These are phyloP conservation scores for Theileria parva DNA, from an alignment of 169 alveolate species.

Conservation along the genomic window DNA sequence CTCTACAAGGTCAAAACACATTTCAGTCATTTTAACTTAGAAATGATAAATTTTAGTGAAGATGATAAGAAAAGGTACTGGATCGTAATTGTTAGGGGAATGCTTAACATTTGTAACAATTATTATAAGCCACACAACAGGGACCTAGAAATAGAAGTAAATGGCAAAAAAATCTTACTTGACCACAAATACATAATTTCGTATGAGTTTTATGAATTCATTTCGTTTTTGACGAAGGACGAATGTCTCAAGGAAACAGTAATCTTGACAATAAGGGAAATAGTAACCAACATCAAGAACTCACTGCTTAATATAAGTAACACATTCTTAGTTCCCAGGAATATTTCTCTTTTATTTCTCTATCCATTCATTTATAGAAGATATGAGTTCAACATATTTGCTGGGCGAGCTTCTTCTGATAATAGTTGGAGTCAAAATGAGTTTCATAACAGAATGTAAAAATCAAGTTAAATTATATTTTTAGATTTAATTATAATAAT, in stretches of 20 bases:
- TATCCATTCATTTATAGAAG: slow-evolving; percentile 7
- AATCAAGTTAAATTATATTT: background rate
- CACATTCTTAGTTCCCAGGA: background rate
- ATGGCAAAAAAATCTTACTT: background rate
- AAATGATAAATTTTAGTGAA: slow-evolving; percentile 1
- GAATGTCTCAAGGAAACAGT: slow-evolving; percentile 8
- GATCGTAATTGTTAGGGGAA: slow-evolving; percentile 34
- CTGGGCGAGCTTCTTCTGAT: slow-evolving; percentile 16
- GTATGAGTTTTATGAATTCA: slow-evolving; percentile 21
- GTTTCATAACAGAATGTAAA: slow-evolving; percentile 19
- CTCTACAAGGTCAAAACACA: slow-evolving; percentile 14
- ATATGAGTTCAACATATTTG: slow-evolving; percentile 4
- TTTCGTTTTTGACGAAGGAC: background rate
- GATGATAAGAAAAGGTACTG: slow-evolving; percentile 11
- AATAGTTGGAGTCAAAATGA: slow-evolving; percentile 10
- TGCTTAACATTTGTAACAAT: slow-evolving; percentile 23
- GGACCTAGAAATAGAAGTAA: slow-evolving; percentile 1
- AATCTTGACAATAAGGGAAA: slow-evolving; percentile 3
- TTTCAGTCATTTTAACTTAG: background rate
- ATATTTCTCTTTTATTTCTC: background rate
- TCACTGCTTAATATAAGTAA: slow-evolving; percentile 19
- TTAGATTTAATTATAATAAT: slow-evolving; percentile 1
- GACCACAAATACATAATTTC: background rate
- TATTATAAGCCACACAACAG: background rate
- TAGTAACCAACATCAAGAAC: slow-evolving; percentile 5